These are phyloP conservation scores for Aspergillus japonicus DNA, from an alignment of 2,329 filamentous ascomycete species.

Conservation along the genomic window DNA sequence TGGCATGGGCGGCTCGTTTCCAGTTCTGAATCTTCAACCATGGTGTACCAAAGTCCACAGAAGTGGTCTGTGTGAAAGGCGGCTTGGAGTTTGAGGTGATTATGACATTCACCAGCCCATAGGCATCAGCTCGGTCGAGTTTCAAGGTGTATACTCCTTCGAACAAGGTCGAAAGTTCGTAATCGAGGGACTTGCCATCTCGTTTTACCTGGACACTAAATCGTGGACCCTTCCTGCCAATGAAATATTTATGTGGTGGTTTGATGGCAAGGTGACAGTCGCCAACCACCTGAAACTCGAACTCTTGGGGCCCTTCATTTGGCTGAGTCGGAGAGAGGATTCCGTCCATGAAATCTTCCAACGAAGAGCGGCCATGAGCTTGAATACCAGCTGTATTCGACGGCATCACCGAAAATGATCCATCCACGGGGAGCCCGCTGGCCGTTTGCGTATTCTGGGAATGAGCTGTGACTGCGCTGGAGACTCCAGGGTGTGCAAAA, in stretches of 20 bases:
- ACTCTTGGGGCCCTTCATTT: conserved; percentile 39
- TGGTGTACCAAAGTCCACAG: conserved; percentile 46
- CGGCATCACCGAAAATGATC: conserved; percentile 25
- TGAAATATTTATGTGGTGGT: conserved; percentile 45
- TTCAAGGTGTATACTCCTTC: conserved; percentile 55
- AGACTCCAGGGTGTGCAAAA: conserved; percentile 24
- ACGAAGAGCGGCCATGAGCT: conserved; percentile 19
- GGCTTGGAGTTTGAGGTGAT: conserved; percentile 42
- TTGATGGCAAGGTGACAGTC: conserved; percentile 55
- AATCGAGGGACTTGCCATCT: conserved; percentile 40
- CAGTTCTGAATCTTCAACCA: conserved; percentile 50
- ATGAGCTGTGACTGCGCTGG: conserved; percentile 19
- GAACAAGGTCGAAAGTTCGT: conserved; percentile 52
- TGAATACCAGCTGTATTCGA: conserved; percentile 21
- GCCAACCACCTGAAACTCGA: conserved; percentile 55
- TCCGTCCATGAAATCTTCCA: conserved; percentile 27
- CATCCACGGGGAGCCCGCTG: conserved; percentile 20
- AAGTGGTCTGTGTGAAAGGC: conserved; percentile 34
- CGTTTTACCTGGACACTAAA: conserved; percentile 52
- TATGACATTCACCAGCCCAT: conserved; percentile 50
- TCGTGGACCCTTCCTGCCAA: conserved; percentile 46
- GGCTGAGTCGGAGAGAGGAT: conserved; percentile 22
- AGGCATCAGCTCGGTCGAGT: conserved; percentile 50
- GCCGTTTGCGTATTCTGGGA: conserved; percentile 20
- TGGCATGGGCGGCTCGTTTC: conserved; percentile 41